Base-by-base conservation (phyloP, 2,329 filamentous ascomycete genomes). In the Periglandula ipomoeae region DNA sequence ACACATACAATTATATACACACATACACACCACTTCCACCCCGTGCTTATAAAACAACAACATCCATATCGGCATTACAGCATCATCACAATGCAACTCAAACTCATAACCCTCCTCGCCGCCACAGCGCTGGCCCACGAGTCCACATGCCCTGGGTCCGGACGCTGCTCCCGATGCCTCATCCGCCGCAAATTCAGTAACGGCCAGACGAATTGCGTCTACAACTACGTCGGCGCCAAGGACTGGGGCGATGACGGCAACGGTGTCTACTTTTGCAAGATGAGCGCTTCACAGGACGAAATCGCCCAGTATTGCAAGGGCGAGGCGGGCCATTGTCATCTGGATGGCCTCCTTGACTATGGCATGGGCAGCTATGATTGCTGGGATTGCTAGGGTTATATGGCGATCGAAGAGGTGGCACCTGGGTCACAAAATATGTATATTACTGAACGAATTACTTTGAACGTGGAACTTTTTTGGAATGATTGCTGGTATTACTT, bases 211-310 rank as follows among this genome's bases (percentile, higher is more conserved):
- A 19, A 7, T 9, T 45, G 44, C 17, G 32, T 45, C 30, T 35
- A 24, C 22, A 6, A 24, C 11, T 8, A 20, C 27, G 32, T 45
- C 8, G 44, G 44, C 10, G 34, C 44, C 20, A 24, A 24, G 9
- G 44, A 35, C 20, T 45, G 44, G 44, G 44, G 32, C 34, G 44
- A 45, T 17, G 44, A 45, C 20, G 44, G 44, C 20, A 20, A 45
- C 34, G 22, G 44, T 7, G 20, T 45, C 26, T 45, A 37, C 44
- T 45, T 41, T 26, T 41, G 39, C 19, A 41, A 41, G 23, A 27
- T 41, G 13, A 27, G 11, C 20, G 13, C 2, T 20, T 17, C 39
- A 13, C 39, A 41, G 39, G 39, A 41, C 5, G 11, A 2, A 4
- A 38, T 38, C 11, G 19, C n/a, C 8, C 1, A 20, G 7, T 38